Evolutionary conservation across 331 rosid species (phyloP), one percentile per base, ranked within the genome.

Genomic region (Pyracantha coccinea): DNA sequence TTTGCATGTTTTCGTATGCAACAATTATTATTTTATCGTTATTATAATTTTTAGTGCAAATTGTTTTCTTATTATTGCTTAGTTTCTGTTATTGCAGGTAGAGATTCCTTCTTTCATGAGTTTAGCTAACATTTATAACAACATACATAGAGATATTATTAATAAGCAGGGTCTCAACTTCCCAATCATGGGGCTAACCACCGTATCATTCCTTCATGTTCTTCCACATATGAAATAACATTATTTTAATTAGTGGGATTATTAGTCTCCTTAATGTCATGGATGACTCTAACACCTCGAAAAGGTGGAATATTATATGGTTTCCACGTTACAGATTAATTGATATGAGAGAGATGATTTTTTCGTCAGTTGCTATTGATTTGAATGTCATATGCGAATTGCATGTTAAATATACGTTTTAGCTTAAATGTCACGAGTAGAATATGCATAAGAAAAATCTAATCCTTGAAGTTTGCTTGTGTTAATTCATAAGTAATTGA

Each of bases 151-250:
- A 16, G 19, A 50, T 57, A 57, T n/a, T 57, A 21, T 24, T 69
- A 57, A 45, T 75, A 25, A 81, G 45, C 59, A 32, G 74, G 58
- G 45, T 62, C 67, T 11, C 67, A 71, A 62, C 81, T 82, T 73
- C 69, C 82, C 79, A 77, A 75, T 85, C 86, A 62, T 82, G 75
- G 80, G 77, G 52, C 60, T 72, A 74, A 75, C 80, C 58, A 79
- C 77, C 86, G 75, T 81, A 81, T 83, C 64, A 13, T 35, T 35
- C 44, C 44, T 79, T 77, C 82, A 71, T 75, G 82, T 75, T 85
- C 72, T 76, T 45, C 77, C 70, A 33, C 55, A 78, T 74, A 66
- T 23, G 70, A 71, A 50, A 20, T 79, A 76, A 77, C 32, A 60
- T 68, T 6, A 7, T 68, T 60, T 69, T 73, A 68, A 60, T 75